These are phyloP conservation scores for Blastocystis sp. DNA, from an alignment of 352 stramenopile genomes.

Conservation along the genomic window DNA sequence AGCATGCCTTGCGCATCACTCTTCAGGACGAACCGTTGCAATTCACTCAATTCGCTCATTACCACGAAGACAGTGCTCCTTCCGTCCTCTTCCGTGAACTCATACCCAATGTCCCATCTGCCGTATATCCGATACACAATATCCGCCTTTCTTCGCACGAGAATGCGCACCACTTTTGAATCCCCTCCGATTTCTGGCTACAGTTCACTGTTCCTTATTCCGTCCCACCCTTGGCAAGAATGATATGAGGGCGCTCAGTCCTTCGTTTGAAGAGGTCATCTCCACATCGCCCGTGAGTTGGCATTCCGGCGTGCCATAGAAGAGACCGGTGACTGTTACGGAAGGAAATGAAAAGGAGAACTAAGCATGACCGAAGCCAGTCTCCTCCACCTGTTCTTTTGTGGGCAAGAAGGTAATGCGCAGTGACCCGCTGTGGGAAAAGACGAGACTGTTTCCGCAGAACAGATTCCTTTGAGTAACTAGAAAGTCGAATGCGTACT, in stretches of 20 bases:
- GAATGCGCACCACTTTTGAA: neutral
- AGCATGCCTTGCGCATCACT: constrained; percentile 12
- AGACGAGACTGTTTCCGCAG: constrained; percentile 50
- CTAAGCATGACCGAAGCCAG: neutral
- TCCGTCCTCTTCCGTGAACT: constrained; percentile 7
- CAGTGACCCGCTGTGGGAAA: neutral
- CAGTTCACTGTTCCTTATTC: neutral
- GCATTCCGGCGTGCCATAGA: constrained; percentile 6
- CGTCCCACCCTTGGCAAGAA: constrained; percentile 13
- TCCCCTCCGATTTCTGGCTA: constrained; percentile 41
- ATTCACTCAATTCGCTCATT: neutral
- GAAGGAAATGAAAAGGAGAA: constrained; percentile 21
- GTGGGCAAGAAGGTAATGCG: neutral
- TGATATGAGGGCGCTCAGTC: neutral
- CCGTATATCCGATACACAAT: constrained; percentile 15
- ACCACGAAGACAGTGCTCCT: neutral
- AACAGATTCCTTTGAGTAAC: neutral
- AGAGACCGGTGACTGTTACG: neutral
- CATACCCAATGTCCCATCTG: constrained; percentile 62
- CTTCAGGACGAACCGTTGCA: constrained; percentile 18
- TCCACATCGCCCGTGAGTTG: constrained; percentile 2
- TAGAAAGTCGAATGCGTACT: neutral
- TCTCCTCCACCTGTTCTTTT: neutral
- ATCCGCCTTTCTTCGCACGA: neutral
- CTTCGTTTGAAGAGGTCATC: neutral